Percentiles rank a stretch among this genome's conserved stretches.
Conservation (phyloP, 345 rosid species). For the Lepidium africanum region DNA sequence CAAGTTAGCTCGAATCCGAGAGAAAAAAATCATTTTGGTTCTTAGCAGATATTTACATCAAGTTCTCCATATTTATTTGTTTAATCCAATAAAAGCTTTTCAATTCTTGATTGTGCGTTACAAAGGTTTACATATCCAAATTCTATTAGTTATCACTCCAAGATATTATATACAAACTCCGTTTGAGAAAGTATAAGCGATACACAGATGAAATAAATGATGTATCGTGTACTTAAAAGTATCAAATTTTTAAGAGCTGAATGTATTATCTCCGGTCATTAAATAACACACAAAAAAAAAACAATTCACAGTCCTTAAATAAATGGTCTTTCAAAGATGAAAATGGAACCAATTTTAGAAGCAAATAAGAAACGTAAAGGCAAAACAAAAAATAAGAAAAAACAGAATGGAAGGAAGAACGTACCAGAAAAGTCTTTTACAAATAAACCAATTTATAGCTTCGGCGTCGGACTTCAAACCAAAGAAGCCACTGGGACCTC, state of each 20-base stretch:
- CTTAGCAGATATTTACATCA: no score
- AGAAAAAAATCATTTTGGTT: no score
- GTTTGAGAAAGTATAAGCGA: neutral
- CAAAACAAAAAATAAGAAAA: neutral
- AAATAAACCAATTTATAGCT: neutral
- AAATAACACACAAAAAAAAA: no score
- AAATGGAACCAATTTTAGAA: neutral
- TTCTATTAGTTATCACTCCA: neutral
- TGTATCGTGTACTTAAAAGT: neutral
- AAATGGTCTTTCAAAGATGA: neutral
- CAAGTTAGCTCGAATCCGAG: no score
- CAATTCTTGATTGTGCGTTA: no score
- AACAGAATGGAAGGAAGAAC: no score
- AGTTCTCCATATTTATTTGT: no score
- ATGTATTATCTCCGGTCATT: no score
- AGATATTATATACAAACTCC: neutral
- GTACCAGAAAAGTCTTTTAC: neutral
- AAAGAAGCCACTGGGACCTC: constrained; percentile 6
- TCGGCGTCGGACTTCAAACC: neutral
- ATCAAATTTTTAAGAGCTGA: no score
- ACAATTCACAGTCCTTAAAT: neutral
- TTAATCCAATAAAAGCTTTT: no score
- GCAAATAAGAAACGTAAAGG: neutral
- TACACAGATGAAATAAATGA: neutral
- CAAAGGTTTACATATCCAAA: neutral